These are phyloP conservation scores for Fusarium devonianum DNA, from an alignment of 2,329 filamentous ascomycete species.

Conservation along the genomic window DNA sequence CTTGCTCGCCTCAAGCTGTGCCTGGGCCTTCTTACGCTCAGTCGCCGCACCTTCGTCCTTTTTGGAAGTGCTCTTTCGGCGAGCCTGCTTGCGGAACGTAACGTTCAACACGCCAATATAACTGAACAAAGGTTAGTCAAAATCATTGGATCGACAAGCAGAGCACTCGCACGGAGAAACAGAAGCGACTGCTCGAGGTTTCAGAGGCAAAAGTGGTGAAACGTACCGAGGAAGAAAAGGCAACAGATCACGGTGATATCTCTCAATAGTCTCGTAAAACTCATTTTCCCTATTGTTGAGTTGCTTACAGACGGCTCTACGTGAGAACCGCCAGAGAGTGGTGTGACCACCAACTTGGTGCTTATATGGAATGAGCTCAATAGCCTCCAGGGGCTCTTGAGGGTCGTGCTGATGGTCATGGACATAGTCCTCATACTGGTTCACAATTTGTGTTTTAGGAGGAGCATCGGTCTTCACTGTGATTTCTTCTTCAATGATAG, in stretches of 20 bases:
- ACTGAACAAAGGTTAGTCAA: conserved; percentile 54
- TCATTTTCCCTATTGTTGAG: conserved; percentile 98
- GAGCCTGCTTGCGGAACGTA: conserved; percentile 85
- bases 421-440: conserved; percentile 56
- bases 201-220: conserved; percentile 9
- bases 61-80: conserved; percentile 65
- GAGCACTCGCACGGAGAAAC: conserved; percentile 21
- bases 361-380: conserved; percentile 94
- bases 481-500: conserved; percentile 51
- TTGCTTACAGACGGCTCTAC: conserved; percentile 95
- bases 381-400: conserved; percentile 79
- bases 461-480: conserved; percentile 46
- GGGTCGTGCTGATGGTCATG: conserved; percentile 60
- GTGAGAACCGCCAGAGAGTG: conserved; percentile 94
- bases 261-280: conserved; percentile 97
- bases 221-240: conserved; percentile 85
- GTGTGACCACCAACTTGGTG: conserved; percentile 98
- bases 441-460: conserved; percentile 48
- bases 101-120: conserved; percentile 98
- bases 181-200: not conserved
- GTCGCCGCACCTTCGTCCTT: conserved; percentile 54
- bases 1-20: conserved; percentile 34
- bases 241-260: conserved; percentile 85
- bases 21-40: conserved; percentile 49
- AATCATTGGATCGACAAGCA: not conserved